A percentile compares a stretch with the other conserved stretches of the same genome.
These are phyloP conservation scores for Cladosporium sp. DNA, from an alignment of 2,329 filamentous ascomycete species.

Conservation along the genomic window DNA sequence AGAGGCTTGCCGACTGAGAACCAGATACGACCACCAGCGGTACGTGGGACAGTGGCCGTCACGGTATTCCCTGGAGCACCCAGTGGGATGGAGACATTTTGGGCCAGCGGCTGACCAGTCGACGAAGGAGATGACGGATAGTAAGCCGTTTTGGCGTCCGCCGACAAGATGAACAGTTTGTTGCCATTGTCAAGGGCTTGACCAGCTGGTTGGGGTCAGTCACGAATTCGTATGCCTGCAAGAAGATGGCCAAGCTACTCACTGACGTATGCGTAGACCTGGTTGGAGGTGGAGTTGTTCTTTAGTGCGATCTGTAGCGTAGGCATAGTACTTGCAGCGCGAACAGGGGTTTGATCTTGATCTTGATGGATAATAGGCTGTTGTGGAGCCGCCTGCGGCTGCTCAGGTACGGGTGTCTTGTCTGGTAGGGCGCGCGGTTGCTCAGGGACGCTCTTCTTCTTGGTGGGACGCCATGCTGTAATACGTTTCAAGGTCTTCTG, in stretches of 20 bases:
- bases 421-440: neutral
- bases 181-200: constrained; percentile 38
- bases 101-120: constrained; percentile 38
- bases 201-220: constrained; percentile 29
- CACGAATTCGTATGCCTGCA: neutral
- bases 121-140: constrained; percentile 36
- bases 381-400: constrained; percentile 10
- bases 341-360: constrained; percentile 4
- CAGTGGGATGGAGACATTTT: constrained; percentile 47
- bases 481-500: constrained; percentile 3
- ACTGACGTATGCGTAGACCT: constrained; percentile 54
- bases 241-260: neutral
- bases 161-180: constrained; percentile 35
- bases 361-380: constrained; percentile 12
- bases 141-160: constrained; percentile 39
- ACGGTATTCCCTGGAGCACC: constrained; percentile 38
- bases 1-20: constrained; percentile 36
- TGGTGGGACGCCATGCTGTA: constrained; percentile 1
- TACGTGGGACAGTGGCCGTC: constrained; percentile 36
- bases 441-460: neutral
- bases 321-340: constrained; percentile 28
- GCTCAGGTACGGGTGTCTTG: constrained; percentile 11
- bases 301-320: constrained; percentile 35
- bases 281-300: constrained; percentile 36
- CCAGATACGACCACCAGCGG: constrained; percentile 42